Conservation (phyloP, 2,329 filamentous ascomycete species). For the Aureobasidium sp. region DNA sequence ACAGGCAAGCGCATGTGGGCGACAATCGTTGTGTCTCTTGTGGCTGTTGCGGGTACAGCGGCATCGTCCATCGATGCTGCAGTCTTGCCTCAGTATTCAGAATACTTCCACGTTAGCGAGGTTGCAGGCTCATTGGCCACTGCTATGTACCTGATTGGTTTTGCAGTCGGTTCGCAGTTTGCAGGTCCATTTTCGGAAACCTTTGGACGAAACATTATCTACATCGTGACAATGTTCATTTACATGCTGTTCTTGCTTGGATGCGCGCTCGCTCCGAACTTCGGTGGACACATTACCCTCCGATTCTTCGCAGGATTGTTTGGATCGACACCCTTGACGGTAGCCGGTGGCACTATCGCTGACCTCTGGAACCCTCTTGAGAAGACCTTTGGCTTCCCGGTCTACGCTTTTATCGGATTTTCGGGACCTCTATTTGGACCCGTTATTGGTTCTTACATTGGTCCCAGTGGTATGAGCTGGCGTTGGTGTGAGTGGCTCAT, state of each 20-base stretch:
- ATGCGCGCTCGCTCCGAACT: conserved; percentile 16
- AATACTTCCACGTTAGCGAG: conserved; percentile 7
- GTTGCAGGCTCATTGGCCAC: conserved; percentile 6
- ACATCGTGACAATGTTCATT: conserved; percentile 16
- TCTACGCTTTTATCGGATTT: conserved; percentile 16
- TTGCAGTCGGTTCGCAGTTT: conserved; percentile 30
- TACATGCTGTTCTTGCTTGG: conserved; percentile 12
- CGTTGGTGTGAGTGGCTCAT: conserved; percentile 35
- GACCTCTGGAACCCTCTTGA: conserved; percentile 20
- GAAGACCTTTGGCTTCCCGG: conserved; percentile 17
- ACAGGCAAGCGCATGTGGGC: conserved; percentile 8
- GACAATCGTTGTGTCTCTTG: conserved; percentile 7
- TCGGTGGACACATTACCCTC: conserved; percentile 19
- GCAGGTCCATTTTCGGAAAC: conserved; percentile 33
- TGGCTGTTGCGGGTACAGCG: conserved; percentile 11
- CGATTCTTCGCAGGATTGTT: conserved; percentile 21
- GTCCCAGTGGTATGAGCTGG: conserved; percentile 18
- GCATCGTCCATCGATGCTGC: conserved; percentile 11
- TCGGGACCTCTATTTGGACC: conserved; percentile 16
- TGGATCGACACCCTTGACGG: conserved; percentile 17
- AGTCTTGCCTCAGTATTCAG: conserved; percentile 11
- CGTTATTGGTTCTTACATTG: conserved; percentile 16
- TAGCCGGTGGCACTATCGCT: conserved; percentile 20
- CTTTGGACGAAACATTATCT: conserved; percentile 23
- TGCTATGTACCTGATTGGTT: conserved; percentile 29